Evolutionary conservation across 352 stramenopile genomes (phyloP), one percentile per base, ranked within the genome.

Genomic region (Phytophthora pinifolia): DNA sequence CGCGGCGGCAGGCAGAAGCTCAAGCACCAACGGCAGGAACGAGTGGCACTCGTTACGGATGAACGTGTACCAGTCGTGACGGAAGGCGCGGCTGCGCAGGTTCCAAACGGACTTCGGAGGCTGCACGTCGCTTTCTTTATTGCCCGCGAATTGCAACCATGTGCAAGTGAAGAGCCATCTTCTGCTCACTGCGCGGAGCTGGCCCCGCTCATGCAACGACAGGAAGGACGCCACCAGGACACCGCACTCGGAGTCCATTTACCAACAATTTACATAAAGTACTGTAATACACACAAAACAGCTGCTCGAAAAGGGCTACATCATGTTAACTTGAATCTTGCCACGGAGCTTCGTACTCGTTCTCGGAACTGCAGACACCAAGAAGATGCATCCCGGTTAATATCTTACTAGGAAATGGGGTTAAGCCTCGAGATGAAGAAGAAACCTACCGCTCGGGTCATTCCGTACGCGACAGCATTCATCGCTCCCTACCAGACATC

Each of bases 21-120:
- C 12, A 18, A 86, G 46, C 6, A 88, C 12, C 4, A 51, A 35
- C n/a, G 72, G 55, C 18, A 85, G 46, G 39, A 88, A 68, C 30
- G 61, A 53, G 15, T 65, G 49, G 15, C 62, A 70, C 36, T 76
- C 36, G 18, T 33, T 39, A 25, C 74, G 74, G 35, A 88, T 64
- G 46, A 83, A 88, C 18, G 74, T 71, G 42, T 70, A 67, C 79
- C 79, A 89, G 8, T 45, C 29, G 37, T 86, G 75, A 30, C 73
- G 72, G 36, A 87, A 89, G 32, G 66, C 68, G 4, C 73, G 72
- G 58, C 72, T 82, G 17, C 57, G 36, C 5, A 82, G 46, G 46
- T 83, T 85, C 65, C 76, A 79, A 38, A 69, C 51, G 10, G 74
- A 85, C 45, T 86, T 86, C 39, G n/a, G n/a, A n/a, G n/a, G n/a